Base-by-base conservation (phyloP, 2,329 filamentous ascomycete genomes). In the Pestalotiopsis fici region DNA sequence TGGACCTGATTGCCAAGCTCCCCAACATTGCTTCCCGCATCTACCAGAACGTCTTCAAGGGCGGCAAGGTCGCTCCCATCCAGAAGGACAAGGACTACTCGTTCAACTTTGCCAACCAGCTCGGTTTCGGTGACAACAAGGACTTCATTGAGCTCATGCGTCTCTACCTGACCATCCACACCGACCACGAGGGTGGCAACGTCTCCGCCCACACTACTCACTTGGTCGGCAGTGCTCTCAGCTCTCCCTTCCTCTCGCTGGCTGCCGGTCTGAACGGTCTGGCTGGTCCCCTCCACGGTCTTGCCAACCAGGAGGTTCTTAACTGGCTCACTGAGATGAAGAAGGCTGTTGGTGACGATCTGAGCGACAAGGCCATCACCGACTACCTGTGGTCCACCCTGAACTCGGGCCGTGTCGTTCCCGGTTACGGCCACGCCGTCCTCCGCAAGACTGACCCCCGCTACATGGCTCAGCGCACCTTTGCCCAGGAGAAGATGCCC, bases 11-110 rank as follows among this genome's bases (percentile, higher is more conserved):
- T 82, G 96, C 96, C 80, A 98, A 98, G 91, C 93, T 99, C 77
- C 96, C 96, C 81, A 98, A 94, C 82, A 98, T 99, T 78, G 96
- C 96, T 72, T 88, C 96, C 72, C 94, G 94, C 86, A 99, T 99
- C 89, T 99, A 99, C 91, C 96, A 97, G 88, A 99, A 99, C 83
- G 92, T 98, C 82, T 99, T 97, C 93, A 98, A 98, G 91, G 96
- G 97, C 80, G 96, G 96, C 86, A 98, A 98, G 91, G 95, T 99
- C 74, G 93, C 94, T 69, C 82, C 94, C 66, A 90, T 97, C 82
- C 91, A 98, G 88, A 97, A 97, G 89, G 95, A 98, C 87, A 96
- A 98, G 93, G 96, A 99, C 82, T 99, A 98, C 88, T 89, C 91
- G 77, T 99, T 92, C 93, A 99, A 99, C 92, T 93, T 99, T 82